phyloP scores from a whole-genome alignment of 2,329 filamentous ascomycete genomes.

The Periconia sp. region DNA sequence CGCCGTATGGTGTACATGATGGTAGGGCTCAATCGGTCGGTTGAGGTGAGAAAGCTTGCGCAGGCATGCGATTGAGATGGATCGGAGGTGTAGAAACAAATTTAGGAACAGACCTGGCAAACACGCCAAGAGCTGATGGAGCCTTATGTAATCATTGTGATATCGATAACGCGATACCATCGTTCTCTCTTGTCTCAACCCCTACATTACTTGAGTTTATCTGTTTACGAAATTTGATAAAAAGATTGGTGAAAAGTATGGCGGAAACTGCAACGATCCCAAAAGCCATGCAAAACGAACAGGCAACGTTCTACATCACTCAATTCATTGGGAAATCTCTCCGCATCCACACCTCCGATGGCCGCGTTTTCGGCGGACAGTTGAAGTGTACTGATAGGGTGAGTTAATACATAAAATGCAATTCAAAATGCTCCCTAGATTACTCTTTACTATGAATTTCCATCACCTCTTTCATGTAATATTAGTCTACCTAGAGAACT shows the following conservation, averaged over 20 bases:
- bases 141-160: not conserved
- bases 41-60: not conserved
- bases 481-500: not conserved
- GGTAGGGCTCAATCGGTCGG: not conserved
- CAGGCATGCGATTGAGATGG: not conserved
- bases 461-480: not conserved
- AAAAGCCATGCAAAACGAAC: constrained; percentile 51
- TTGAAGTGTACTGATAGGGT: constrained; percentile 96
- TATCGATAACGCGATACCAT: not conserved
- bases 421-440: too few relatives aligned
- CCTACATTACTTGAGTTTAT: constrained; percentile 11
- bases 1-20: constrained; percentile 36
- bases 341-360: constrained; percentile 77
- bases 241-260: not conserved
- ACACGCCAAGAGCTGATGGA: constrained; percentile 23
- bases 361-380: constrained; percentile 82
- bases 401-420: constrained; percentile 25
- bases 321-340: constrained; percentile 77
- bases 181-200: not conserved
- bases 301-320: constrained; percentile 59
- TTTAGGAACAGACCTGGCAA: constrained; percentile 25
- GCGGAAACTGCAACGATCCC: not conserved
- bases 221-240: constrained; percentile 2
- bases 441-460: too few relatives aligned
- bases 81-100: constrained; percentile 7